These are phyloP conservation scores for Cercospora brassicicola DNA, from an alignment of 2,329 filamentous ascomycete genomes.

Conservation along the genomic window DNA sequence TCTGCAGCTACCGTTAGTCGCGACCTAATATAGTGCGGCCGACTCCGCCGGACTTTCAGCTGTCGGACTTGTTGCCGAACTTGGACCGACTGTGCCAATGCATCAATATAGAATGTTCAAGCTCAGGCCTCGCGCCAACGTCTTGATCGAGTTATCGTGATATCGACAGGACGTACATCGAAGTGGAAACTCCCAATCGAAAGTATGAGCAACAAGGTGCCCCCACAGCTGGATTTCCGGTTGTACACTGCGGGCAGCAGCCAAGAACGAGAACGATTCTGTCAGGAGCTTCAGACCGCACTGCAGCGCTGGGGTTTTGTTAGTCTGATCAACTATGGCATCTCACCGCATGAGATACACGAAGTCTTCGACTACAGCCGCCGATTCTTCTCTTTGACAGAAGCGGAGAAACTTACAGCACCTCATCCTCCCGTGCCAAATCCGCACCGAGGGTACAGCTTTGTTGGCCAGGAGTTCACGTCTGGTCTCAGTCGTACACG, in stretches of 20 bases:
- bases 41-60: neutral
- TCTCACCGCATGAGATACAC: conserved; percentile 3
- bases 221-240: conserved; percentile 15
- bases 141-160: neutral
- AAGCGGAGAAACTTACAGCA: conserved; percentile 15
- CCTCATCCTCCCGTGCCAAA: conserved; percentile 17
- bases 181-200: neutral
- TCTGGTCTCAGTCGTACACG: conserved; percentile 16
- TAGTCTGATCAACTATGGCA: conserved; percentile 17
- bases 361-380: conserved; percentile 16
- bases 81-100: neutral
- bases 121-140: neutral
- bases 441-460: conserved; percentile 21
- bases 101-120: neutral
- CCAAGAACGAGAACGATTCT: conserved; percentile 9
- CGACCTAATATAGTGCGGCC: neutral
- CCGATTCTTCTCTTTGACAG: conserved; percentile 15
- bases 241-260: conserved; percentile 9
- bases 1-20: neutral
- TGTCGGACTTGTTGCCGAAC: neutral
- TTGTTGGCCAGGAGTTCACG: conserved; percentile 18
- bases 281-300: conserved; percentile 1
- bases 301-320: conserved; percentile 21
- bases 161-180: neutral
- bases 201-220: neutral